Conservation (phyloP, 2,329 filamentous ascomycete genomes). For the Nannizzia gypsea region DNA sequence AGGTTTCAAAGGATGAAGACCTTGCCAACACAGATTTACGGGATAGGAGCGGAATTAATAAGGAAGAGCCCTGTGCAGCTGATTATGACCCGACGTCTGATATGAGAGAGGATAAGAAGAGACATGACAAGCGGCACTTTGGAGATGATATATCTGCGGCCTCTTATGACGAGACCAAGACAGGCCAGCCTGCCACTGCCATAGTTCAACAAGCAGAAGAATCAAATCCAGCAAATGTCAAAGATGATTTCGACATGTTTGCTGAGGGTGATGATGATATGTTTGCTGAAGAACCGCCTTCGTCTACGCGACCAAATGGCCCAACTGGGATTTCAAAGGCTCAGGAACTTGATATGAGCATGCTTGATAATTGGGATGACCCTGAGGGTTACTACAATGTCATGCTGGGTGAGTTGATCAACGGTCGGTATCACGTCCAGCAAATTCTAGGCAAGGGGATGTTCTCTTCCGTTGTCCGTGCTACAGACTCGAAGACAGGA, state of each 20-base stretch:
- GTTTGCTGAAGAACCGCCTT: constrained; percentile 65
- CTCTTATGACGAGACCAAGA: constrained; percentile 48
- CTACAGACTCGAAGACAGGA: constrained; percentile 62
- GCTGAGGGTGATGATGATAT: constrained; percentile 55
- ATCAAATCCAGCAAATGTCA: constrained; percentile 31
- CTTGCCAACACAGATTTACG: constrained; percentile 45
- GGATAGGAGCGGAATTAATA: constrained; percentile 36
- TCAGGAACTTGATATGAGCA: constrained; percentile 55
- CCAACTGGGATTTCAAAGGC: constrained; percentile 40
- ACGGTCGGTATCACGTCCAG: constrained; percentile 80
- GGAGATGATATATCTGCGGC: constrained; percentile 44
- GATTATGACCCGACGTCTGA: constrained; percentile 85
- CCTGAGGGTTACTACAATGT: constrained; percentile 94
- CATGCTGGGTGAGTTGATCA: constrained; percentile 78
- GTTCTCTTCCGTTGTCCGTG: constrained; percentile 91
- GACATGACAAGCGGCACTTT: constrained; percentile 53
- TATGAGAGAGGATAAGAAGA: constrained; percentile 70
- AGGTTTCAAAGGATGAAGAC: constrained; percentile 54
- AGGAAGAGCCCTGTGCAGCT: constrained; percentile 75
- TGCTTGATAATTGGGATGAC: constrained; percentile 88
- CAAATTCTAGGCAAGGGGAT: constrained; percentile 83
- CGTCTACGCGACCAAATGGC: constrained; percentile 44
- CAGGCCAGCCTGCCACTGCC: constrained; percentile 42
- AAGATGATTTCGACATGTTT: constrained; percentile 52
- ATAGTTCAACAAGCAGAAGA: constrained; percentile 32